Evolutionary conservation across 306 rosid species (phyloP), one percentile per base, ranked within the genome.

Genomic region (Coriaria nepalensis): DNA sequence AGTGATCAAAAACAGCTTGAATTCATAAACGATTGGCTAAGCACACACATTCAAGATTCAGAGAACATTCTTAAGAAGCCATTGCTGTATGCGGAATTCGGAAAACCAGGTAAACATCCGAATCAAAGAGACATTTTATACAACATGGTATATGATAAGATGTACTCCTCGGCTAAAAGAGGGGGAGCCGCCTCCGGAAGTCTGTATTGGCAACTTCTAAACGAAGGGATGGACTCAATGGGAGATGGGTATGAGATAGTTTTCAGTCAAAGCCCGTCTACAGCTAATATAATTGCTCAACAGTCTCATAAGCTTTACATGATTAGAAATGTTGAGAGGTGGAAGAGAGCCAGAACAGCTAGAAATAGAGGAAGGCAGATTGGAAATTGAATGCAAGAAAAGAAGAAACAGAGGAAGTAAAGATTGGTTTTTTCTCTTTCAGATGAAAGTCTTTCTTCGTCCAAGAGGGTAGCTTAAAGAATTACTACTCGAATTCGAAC

Each of bases 181-280:
- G 88, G 93, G 5, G 96, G 88, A 1, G 68, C 92, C 9, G 96
- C 93, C 0, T 78, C 70, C 4, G 96, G 94, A 10, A 82, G 79
- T 13, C 40, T 87, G 35, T 83, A 83, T 68, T 87, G 96, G 96
- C 96, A 87, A 62, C 96, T 87, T 49, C 70, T 83, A 9, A 76
- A 88, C 0, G 75, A 74, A 43, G 94, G 93, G 1, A 80, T 83
- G 94, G 81, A 78, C 60, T 76, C 94, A 5, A 80, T 83, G 42
- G 58, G 79, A 5, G 96, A 87, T 12, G 94, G 94, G 0, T 87
- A 87, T 6, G 96, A 86, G 6, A 51, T 87, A 57, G 57, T 72
- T 52, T 74, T 83, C 33, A 82, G 83, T 33, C 81, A 78, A 54
- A 69, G 77, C 61, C 73, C 88, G 40, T 80, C 94, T 10, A 87